phyloP scores from a whole-genome alignment of 2,329 filamentous ascomycete species.

The Pseudogymnoascus sp. region DNA sequence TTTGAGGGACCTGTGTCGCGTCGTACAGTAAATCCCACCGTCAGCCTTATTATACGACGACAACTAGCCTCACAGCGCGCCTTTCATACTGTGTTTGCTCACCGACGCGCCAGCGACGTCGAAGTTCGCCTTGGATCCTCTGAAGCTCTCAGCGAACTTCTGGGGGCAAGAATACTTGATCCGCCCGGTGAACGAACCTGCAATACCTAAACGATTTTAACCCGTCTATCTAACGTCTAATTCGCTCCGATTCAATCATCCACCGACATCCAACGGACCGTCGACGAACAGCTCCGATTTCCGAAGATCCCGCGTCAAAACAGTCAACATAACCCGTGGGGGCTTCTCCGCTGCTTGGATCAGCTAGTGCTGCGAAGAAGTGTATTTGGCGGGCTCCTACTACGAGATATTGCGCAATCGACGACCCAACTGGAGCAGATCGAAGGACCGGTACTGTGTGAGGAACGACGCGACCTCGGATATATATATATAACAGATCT shows the following conservation, averaged over 20 bases:
- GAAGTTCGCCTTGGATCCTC: background rate
- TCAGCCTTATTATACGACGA: background rate
- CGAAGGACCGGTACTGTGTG: background rate
- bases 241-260: background rate
- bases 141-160: background rate
- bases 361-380: background rate
- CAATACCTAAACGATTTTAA: background rate
- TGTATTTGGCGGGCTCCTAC: background rate
- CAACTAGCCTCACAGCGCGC: background rate
- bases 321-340: background rate
- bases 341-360: background rate
- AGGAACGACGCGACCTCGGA: background rate
- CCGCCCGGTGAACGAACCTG: background rate
- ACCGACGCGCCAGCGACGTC: background rate
- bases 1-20: background rate
- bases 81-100: background rate
- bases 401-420: background rate
- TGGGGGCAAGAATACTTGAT: background rate
- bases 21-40: background rate
- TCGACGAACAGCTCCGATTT: constrained; percentile 1
- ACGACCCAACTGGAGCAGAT: background rate
- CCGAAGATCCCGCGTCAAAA: background rate
- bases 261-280: background rate
- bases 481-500: background rate
- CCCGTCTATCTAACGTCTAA: background rate